Evolutionary conservation across 2,329 filamentous ascomycete species (phyloP), one percentile per base, ranked within the genome.

Genomic region (Talaromyces sp.): DNA sequence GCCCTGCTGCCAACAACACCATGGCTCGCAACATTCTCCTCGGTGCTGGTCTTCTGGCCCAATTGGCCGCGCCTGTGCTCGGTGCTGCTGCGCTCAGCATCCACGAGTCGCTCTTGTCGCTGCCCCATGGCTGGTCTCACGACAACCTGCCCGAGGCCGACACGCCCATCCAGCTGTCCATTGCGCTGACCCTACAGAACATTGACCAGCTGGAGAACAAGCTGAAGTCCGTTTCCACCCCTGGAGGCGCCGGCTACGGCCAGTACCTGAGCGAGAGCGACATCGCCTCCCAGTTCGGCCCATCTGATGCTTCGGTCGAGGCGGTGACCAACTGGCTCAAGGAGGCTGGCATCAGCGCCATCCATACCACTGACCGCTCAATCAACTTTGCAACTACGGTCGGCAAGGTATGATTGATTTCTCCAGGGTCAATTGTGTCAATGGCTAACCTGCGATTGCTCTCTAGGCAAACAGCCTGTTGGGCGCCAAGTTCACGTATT

Each of bases 401-500:
- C 1, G 66, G 69, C 12, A 70, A 73, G 7, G 77, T 57, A 50
- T 31, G 26, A 4, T 11, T 24, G 19, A 4, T 6, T 24, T 24
- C n/a, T 46, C 3, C n/a, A 19, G 6, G 3, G 3, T 24, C 4
- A 1, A 21, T 35, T 24, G 19, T 11, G 10, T 11, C 35, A 38
- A 38, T 38, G 14, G 43, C 43, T 46, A 46, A 46, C 17, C 3
- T 32, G 2, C 24, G 27, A 27, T 51, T 27, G 31, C n/a, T 26
- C 19, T n/a, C 1, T 38, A 57, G 55, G 59, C 79, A 0, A 77
- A 80, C 63, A 68, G 70, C 53, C 72, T 85, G 51, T 74, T 85
- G 12, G 70, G 74, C n/a, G 79, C 80, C 9, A 71, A 72, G 0
- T 84, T 83, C 64, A 77, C 75, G 41, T 75, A 77, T 58, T 80